These are phyloP conservation scores for Kazachstania sp. DNA, from an alignment of 1,139 yeast genomes.

Conservation along the genomic window DNA sequence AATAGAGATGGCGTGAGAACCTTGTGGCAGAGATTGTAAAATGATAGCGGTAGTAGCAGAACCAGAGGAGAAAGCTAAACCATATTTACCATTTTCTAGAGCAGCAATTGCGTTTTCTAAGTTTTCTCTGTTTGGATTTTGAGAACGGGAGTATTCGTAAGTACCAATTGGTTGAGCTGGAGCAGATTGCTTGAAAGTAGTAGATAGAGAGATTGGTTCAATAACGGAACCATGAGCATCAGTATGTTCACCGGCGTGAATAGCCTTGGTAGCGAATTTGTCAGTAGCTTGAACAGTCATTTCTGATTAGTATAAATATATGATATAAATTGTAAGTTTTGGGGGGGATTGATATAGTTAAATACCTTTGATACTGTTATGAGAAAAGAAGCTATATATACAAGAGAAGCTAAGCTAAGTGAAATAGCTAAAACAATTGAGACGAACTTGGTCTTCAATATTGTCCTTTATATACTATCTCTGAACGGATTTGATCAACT, in stretches of 20 bases:
- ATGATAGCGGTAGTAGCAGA: constrained; percentile 79
- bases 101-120: constrained; percentile 77
- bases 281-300: constrained; percentile 28
- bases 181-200: constrained; percentile 74
- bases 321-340: no score
- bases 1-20: constrained; percentile 68
- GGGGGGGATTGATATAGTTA: no score
- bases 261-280: constrained; percentile 68
- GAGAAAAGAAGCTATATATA: no score
- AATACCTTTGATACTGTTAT: no score
- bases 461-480: no score
- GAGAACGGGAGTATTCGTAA: constrained; percentile 80
- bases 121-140: constrained; percentile 81
- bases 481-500: no score
- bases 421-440: no score
- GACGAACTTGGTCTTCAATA: no score
- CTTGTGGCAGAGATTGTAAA: constrained; percentile 63
- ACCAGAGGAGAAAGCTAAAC: constrained; percentile 77
- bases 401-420: no score
- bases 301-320: background rate
- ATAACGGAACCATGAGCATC: constrained; percentile 85
- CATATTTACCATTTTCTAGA: constrained; percentile 68
- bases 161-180: constrained; percentile 73
- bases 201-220: constrained; percentile 74
- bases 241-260: constrained; percentile 72